Evolutionary conservation across 2,329 filamentous ascomycete genomes (phyloP).

Genomic region (Xylaria sp.): DNA sequence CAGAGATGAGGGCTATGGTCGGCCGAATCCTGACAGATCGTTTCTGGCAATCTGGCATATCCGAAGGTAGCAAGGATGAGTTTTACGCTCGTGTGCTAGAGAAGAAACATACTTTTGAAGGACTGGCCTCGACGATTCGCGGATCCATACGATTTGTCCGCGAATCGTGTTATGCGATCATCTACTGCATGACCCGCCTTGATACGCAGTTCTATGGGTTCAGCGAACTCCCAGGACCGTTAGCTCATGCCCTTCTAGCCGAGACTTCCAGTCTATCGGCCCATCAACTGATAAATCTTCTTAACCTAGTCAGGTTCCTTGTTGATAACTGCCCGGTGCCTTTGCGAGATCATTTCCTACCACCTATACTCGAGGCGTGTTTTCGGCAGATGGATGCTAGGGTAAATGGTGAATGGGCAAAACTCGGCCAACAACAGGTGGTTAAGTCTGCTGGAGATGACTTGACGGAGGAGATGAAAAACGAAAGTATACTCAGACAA

Average conservation of each 20-base stretch:
- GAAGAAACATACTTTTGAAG: slow-evolving; percentile 89
- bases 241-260: slow-evolving; percentile 85
- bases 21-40: slow-evolving; percentile 88
- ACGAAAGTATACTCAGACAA: slow-evolving; percentile 92
- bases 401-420: slow-evolving; percentile 86
- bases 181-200: slow-evolving; percentile 91
- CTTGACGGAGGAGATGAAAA: slow-evolving; percentile 96
- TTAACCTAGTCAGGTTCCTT: slow-evolving; percentile 87
- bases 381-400: slow-evolving; percentile 90
- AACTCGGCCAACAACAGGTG: slow-evolving; percentile 71
- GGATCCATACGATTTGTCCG: slow-evolving; percentile 89
- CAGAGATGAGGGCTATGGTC: slow-evolving; percentile 80
- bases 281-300: slow-evolving; percentile 92
- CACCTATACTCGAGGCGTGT: slow-evolving; percentile 81
- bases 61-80: slow-evolving; percentile 92
- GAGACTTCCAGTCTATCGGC: slow-evolving; percentile 86
- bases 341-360: slow-evolving; percentile 81
- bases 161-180: slow-evolving; percentile 92
- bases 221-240: slow-evolving; percentile 79
- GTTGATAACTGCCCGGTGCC: slow-evolving; percentile 91
- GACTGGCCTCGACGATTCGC: slow-evolving; percentile 91
- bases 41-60: slow-evolving; percentile 99
- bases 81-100: slow-evolving; percentile 93
- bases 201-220: slow-evolving; percentile 93
- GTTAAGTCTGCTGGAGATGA: slow-evolving; percentile 77